Percentiles rank a stretch among this genome's conserved stretches.
Conservation (phyloP, 1,284 basidiomycete genomes). For the Heterobasidion occidentale region DNA sequence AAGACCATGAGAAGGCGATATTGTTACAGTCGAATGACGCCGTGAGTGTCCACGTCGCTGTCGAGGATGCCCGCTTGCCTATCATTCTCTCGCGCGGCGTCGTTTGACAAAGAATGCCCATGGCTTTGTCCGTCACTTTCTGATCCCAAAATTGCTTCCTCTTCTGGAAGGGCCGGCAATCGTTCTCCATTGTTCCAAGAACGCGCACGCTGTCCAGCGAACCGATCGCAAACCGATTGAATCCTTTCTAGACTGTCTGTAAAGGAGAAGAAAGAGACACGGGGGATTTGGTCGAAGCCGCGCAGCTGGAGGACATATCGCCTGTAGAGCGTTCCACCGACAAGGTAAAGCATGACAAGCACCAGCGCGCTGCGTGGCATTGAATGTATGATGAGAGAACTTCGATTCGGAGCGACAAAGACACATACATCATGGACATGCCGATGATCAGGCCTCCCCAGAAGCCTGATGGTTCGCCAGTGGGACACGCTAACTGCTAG, state of each 20-base stretch:
- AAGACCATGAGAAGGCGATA: background rate
- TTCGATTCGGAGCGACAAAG: slow-evolving; percentile 10
- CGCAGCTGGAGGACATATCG: slow-evolving; percentile 55
- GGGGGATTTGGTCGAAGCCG: slow-evolving; percentile 62
- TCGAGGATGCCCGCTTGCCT: slow-evolving; percentile 3
- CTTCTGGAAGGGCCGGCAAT: slow-evolving; percentile 20
- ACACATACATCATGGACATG: slow-evolving; percentile 39
- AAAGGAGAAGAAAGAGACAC: slow-evolving; percentile 41
- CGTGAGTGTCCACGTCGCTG: slow-evolving; percentile 19
- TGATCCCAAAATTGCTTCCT: slow-evolving; percentile 11
- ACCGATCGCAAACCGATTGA: slow-evolving; percentile 17
- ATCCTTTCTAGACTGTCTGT: slow-evolving; percentile 20
- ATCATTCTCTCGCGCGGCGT: slow-evolving; percentile 8
- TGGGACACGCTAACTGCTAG: slow-evolving; percentile 56
- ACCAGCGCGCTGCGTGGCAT: slow-evolving; percentile 35
- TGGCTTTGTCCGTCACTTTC: background rate
- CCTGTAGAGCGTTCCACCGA: slow-evolving; percentile 60
- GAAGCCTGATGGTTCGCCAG: slow-evolving; percentile 39
- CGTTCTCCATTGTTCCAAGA: slow-evolving; percentile 11
- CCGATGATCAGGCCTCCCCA: slow-evolving; percentile 42
- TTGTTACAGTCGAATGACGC: slow-evolving; percentile 23
- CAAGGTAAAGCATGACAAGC: slow-evolving; percentile 47
- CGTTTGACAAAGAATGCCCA: background rate
- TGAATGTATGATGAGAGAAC: background rate
- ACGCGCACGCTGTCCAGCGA: slow-evolving; percentile 8